phyloP scores from a whole-genome alignment of 2,329 filamentous ascomycete species.

The Metarhizium sp. region DNA sequence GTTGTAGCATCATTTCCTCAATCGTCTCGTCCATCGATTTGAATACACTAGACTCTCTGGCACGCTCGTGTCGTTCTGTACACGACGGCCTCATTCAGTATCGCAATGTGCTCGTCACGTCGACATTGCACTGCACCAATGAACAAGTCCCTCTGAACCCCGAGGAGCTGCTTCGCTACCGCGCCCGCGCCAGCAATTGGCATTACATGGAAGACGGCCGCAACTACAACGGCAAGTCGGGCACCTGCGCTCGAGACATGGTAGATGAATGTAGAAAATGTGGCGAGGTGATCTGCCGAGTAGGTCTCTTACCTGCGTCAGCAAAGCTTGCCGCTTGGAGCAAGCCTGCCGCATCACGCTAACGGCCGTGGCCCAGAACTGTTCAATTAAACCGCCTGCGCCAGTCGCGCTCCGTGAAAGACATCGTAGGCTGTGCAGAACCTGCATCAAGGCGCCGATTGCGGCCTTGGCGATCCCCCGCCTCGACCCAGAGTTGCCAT shows the following conservation, averaged over 20 bases:
- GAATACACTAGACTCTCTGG: conserved; percentile 76
- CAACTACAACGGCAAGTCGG: conserved; percentile 55
- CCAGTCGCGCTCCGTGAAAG: conserved; percentile 58
- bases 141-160: conserved; percentile 49
- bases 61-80: conserved; percentile 72
- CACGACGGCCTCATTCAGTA: conserved; percentile 71
- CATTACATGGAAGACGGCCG: conserved; percentile 49
- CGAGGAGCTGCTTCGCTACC: conserved; percentile 47
- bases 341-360: conserved; percentile 3
- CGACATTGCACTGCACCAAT: conserved; percentile 72
- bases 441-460: conserved; percentile 66
- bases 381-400: conserved; percentile 73
- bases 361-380: conserved; percentile 55
- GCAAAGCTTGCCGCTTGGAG: not conserved
- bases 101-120: conserved; percentile 60
- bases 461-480: conserved; percentile 38
- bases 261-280: conserved; percentile 77
- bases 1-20: conserved; percentile 62
- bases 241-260: conserved; percentile 77
- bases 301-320: conserved; percentile 31
- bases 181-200: conserved; percentile 47
- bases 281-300: conserved; percentile 68
- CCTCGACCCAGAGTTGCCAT: conserved; percentile 33
- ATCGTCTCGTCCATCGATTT: conserved; percentile 74
- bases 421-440: conserved; percentile 70